Evolutionary conservation across 2,329 filamentous ascomycete species (phyloP), one percentile per base, ranked within the genome.

Genomic region (Arthrobotrys iridis): DNA sequence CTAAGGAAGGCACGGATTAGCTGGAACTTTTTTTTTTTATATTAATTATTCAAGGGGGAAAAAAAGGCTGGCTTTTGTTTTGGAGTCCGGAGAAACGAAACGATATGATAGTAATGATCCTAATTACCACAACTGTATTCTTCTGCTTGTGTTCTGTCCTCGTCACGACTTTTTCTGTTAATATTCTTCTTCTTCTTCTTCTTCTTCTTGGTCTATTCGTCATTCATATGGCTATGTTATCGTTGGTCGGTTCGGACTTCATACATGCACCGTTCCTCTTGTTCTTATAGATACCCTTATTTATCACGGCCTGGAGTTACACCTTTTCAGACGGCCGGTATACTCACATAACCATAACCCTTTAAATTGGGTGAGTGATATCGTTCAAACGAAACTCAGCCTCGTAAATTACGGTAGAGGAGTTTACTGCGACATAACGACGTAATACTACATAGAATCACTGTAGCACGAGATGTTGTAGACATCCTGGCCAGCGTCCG

Each of bases 281-380:
- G n/a, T 40, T 40, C 35, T 33, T 40, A 40, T 30, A 48, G 45
- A 48, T 48, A 48, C 45, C 24, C 45, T n/a, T 48, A 48, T 48
- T 7, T 26, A 48, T 28, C 24, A 48, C 26, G 45, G 30, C 45
- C 24, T 15, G 11, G 20, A 26, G 35, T 40, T 40, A 26, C 26
- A 11, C 43, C n/a, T n/a, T 46, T 46, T n/a, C 15, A n/a, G 11
- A 40, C 35, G n/a, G n/a, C n/a, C n/a, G n/a, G n/a, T n/a, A n/a
- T n/a, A n/a, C n/a, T n/a, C n/a, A n/a, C n/a, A n/a, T n/a, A n/a
- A n/a, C n/a, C n/a, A n/a, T n/a, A n/a, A n/a, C n/a, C n/a, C n/a
- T n/a, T n/a, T n/a, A n/a, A n/a, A n/a, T n/a, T n/a, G n/a, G n/a
- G n/a, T n/a, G n/a, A n/a, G n/a, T n/a, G n/a, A n/a, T n/a, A n/a